These are phyloP conservation scores for Haberlea rhodopensis DNA, from an alignment of 257 asterid genomes.

Conservation along the genomic window DNA sequence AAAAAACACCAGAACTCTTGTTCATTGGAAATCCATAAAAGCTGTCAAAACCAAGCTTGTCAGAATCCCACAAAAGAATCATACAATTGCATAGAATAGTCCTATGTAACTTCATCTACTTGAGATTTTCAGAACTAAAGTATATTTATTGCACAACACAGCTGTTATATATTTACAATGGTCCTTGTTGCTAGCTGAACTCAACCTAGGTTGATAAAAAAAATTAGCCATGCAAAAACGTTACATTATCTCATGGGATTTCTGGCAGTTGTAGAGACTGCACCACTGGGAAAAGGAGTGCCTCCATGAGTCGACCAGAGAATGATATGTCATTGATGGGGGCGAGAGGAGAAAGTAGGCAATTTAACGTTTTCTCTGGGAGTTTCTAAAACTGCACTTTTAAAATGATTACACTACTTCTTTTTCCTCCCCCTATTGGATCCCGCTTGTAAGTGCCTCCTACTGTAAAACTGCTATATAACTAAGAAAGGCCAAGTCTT, in stretches of 20 bases:
- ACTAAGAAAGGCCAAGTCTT: slow-evolving; percentile 57
- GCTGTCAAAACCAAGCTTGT: neutral
- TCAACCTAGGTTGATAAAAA: slow-evolving; percentile 22
- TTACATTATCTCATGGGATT: slow-evolving; percentile 31
- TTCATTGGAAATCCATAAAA: neutral
- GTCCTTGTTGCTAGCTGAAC: slow-evolving; percentile 13
- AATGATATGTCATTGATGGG: neutral
- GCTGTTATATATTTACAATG: slow-evolving; percentile 22
- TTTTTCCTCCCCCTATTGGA: neutral
- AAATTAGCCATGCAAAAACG: slow-evolving; percentile 31
- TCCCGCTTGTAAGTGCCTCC: slow-evolving; percentile 25
- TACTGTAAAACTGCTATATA: slow-evolving; percentile 25
- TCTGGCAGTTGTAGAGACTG: slow-evolving; percentile 19
- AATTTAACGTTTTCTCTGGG: neutral
- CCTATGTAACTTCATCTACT: slow-evolving; percentile 10
- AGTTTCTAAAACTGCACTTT: neutral
- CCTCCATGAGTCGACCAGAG: slow-evolving; percentile 21
- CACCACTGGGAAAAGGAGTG: slow-evolving; percentile 38
- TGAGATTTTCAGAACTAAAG: slow-evolving; percentile 1
- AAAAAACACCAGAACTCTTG: neutral
- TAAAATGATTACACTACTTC: neutral
- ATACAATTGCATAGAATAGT: neutral
- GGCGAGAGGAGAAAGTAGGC: neutral
- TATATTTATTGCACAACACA: slow-evolving; percentile 18
- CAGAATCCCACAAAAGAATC: neutral